Evolutionary conservation across 1,284 basidiomycete species (phyloP).

Genomic region (Erythrobasidium hasegawianum): DNA sequence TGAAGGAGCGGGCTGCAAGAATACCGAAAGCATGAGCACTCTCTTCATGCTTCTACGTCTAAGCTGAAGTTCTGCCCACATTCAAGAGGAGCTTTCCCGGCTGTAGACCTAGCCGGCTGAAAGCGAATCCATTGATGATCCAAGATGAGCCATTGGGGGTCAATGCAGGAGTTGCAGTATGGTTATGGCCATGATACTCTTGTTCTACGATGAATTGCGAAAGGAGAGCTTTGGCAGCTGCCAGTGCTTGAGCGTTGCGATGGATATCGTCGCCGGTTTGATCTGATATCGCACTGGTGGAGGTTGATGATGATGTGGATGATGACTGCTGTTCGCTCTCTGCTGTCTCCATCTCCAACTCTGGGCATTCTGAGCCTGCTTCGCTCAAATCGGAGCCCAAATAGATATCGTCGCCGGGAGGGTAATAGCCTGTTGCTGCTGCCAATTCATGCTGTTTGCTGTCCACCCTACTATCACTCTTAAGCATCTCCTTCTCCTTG

Average conservation of each 20-base stretch:
- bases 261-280: neutral
- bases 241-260: neutral
- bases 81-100: conserved; percentile 4
- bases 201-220: conserved; percentile 19
- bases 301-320: neutral
- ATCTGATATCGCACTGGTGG: neutral
- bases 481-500: too few species aligned
- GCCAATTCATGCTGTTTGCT: too few species aligned
- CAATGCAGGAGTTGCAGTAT: neutral
- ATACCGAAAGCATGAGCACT: neutral
- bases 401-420: neutral
- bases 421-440: neutral
- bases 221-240: conserved; percentile 20
- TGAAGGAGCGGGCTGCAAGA: neutral
- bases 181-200: neutral
- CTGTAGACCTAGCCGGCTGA: neutral
- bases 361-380: neutral
- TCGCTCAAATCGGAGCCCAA: neutral
- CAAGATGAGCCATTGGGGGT: neutral
- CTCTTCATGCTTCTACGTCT: too few species aligned
- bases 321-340: too few species aligned
- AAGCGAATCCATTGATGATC: too few species aligned
- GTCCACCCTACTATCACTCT: too few species aligned
- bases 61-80: too few species aligned
- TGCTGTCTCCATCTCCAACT: conserved; percentile 3